Percentiles rank a stretch among this genome's conserved stretches.
phyloP scores from a whole-genome alignment of 2,329 filamentous ascomycete genomes.

The Plenodomus biglobosus region DNA sequence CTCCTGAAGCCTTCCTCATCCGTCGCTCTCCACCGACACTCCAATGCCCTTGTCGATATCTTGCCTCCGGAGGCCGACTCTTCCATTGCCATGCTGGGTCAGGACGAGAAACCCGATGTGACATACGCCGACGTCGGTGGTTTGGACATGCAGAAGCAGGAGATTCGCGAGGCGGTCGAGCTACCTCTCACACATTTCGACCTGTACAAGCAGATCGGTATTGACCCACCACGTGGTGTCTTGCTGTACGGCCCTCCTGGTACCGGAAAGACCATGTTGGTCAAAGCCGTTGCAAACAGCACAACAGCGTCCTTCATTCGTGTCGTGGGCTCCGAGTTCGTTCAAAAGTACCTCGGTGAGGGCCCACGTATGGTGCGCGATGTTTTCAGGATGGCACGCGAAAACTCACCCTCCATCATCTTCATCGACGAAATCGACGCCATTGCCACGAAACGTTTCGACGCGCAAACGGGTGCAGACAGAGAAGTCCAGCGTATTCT shows the following conservation, averaged over 20 bases:
- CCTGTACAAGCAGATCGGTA: conserved; percentile 98
- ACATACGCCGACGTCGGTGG: conserved; percentile 98
- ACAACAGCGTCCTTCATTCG: conserved; percentile 98
- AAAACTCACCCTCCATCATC: conserved; percentile 97
- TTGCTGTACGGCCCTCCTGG: conserved; percentile 94
- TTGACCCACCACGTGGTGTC: conserved; percentile 95
- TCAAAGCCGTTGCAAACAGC: conserved; percentile 97
- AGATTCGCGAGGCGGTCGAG: conserved; percentile 97
- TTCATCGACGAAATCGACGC: conserved; percentile 99
- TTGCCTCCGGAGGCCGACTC: conserved; percentile 98
- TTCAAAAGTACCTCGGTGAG: conserved; percentile 98
- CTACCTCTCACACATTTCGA: conserved; percentile 96
- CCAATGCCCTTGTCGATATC: conserved; percentile 97
- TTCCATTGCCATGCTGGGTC: conserved; percentile 95
- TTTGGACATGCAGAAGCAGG: conserved; percentile 99
- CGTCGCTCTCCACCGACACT: conserved; percentile 95
- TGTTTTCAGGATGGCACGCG: conserved; percentile 97
- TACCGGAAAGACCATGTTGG: conserved; percentile 94
- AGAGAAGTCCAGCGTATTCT: conserved; percentile 98
- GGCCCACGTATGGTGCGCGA: conserved; percentile 98
- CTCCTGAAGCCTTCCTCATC: conserved; percentile 97
- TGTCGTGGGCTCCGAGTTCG: conserved; percentile 96
- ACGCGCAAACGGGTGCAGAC: conserved; percentile 96
- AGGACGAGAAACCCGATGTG: conserved; percentile 96
- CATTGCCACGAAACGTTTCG: conserved; percentile 98